Percentiles rank a stretch among this genome's conserved stretches.
Evolutionary conservation across 306 rosid genomes (phyloP).

Genomic region (Pueraria montana): DNA sequence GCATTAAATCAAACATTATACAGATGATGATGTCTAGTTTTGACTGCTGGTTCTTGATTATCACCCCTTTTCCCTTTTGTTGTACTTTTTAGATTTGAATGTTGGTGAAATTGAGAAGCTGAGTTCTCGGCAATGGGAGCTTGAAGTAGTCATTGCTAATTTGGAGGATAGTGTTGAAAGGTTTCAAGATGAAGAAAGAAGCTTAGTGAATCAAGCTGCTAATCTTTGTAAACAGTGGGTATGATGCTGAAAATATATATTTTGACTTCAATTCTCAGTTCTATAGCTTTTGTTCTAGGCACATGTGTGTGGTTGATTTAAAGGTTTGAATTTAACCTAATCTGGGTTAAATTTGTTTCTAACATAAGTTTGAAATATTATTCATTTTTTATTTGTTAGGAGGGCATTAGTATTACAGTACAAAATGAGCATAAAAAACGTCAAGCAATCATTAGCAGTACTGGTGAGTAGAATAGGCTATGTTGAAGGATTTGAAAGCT

Average conservation of each 20-base stretch:
- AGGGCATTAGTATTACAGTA: conserved; percentile 55
- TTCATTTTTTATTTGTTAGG: conserved; percentile 61
- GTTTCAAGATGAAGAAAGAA: conserved; percentile 66
- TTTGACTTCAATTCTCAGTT: conserved; percentile 5
- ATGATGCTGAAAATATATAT: conserved; percentile 38
- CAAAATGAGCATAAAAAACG: conserved; percentile 65
- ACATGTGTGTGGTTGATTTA: neutral
- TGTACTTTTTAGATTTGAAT: conserved; percentile 68
- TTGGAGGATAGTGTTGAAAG: conserved; percentile 61
- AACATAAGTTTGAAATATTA: conserved; percentile 1
- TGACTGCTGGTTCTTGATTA: conserved; percentile 10
- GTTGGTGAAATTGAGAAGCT: conserved; percentile 76
- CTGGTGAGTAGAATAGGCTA: conserved; percentile 60
- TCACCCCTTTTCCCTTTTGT: neutral
- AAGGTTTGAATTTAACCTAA: conserved; percentile 23
- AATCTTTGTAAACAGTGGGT: conserved; percentile 76
- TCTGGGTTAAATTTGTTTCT: conserved; percentile 15
- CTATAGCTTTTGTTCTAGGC: neutral
- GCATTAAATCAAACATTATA: conserved; percentile 17
- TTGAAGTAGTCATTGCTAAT: conserved; percentile 61
- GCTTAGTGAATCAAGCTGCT: conserved; percentile 70
- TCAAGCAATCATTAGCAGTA: conserved; percentile 53
- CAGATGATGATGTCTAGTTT: conserved; percentile 6
- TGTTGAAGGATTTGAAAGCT: conserved; percentile 37
- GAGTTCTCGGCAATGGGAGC: conserved; percentile 64